Conservation (phyloP, 106 monocot genomes). For the Dactylorhiza incarnata region DNA sequence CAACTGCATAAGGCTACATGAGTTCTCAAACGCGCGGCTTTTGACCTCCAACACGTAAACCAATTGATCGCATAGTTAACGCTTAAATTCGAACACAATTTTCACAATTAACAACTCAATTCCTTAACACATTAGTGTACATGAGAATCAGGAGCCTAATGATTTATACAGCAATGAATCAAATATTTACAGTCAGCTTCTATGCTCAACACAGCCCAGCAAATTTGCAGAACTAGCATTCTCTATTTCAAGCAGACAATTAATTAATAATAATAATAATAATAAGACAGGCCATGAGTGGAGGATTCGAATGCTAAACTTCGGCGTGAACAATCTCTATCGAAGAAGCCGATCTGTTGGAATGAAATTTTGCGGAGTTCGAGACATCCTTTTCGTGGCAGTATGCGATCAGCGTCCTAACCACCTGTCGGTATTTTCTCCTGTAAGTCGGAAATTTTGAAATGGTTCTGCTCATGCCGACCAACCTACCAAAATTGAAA, state of each 20-base stretch:
- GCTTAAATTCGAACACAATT: no score
- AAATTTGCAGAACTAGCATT: background rate
- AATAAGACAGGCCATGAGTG: background rate
- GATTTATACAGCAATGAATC: background rate
- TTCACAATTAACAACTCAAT: no score
- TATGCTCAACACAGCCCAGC: background rate
- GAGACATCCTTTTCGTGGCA: slow-evolving; percentile 32
- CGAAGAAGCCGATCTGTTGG: slow-evolving; percentile 19
- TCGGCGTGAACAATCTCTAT: slow-evolving; percentile 27
- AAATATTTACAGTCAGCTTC: background rate
- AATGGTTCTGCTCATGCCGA: slow-evolving; percentile 71
- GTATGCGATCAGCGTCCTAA: slow-evolving; percentile 45
- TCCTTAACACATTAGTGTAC: no score
- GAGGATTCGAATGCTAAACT: slow-evolving; percentile 25
- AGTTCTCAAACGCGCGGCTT: no score
- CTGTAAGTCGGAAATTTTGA: slow-evolving; percentile 90
- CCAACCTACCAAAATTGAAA: slow-evolving; percentile 38
- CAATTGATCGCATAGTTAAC: no score
- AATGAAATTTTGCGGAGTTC: slow-evolving; percentile 14
- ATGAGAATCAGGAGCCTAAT: no score
- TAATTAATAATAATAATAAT: background rate
- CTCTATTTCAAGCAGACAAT: background rate
- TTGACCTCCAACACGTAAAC: no score
- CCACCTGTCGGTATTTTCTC: slow-evolving; percentile 62
- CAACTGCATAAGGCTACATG: no score